Evolutionary conservation across 169 alveolate species (phyloP), one percentile per base, ranked within the genome.

Genomic region (Plasmodium chabaudi): DNA sequence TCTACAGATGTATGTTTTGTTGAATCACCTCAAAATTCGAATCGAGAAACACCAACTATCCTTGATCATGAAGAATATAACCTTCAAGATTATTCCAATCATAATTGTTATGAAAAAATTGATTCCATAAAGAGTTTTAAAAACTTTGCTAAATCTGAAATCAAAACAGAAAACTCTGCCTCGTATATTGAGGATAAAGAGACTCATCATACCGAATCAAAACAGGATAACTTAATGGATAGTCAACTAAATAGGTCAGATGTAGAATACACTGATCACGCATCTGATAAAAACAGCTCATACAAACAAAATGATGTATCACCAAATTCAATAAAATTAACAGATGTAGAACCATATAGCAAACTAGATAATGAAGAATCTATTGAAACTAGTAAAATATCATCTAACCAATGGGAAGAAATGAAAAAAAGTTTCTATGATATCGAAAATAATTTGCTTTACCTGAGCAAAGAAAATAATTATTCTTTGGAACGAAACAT

Each of bases 371-470:
- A 74, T 15, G n/a, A 61, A 17, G 21, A 42, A 47, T 21, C 17
- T 51, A 56, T 21, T 13, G 64, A 61, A 17, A 47, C 44, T 23
- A 74, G n/a, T n/a, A 12, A 17, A 10, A 74, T 74, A 15, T 74
- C 88, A 4, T 61, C 88, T 13, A 74, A 61, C 9, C 75, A 74
- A 39, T 74, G 88, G 88, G 88, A 44, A 34, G 42, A 55, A 39
- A 74, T 74, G 88, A 74, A 74, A 53, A 74, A 67, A 65, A 74
- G 88, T 55, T 74, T 74, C 53, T 61, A 64, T 39, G 73, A 74
- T 23, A 74, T 74, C 15, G 88, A 74, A 39, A 46, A 74, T 61
- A 74, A 74, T 23, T 74, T 74, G 44, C 42, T 74, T 21, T 47
- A 47, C 2, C 23, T 60, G 10, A 61, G 39, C 64, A 74, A 44